Evolutionary conservation across 2,329 filamentous ascomycete genomes (phyloP), one percentile per base, ranked within the genome.

Genomic region (Periconia sp.): DNA sequence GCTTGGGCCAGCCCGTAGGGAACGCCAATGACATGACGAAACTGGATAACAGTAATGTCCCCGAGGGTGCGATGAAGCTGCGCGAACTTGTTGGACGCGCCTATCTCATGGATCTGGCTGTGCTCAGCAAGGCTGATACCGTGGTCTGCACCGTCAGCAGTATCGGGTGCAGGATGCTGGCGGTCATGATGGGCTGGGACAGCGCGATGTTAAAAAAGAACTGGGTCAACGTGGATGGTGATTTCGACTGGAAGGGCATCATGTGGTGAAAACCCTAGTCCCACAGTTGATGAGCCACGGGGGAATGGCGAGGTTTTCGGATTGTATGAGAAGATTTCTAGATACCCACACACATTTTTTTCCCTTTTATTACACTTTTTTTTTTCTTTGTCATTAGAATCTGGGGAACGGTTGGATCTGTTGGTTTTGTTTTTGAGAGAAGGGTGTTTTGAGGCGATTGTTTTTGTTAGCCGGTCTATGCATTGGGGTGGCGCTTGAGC

Each of bases 151-250:
- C 86, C 2, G 87, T 92, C 20, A 90, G 87, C 62, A 84, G 86
- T 57, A 71, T 75, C 15, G 78, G 71, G 3, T 96, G 91, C 70
- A 82, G 90, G 19, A 65, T 95, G 49, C 70, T 95, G 57, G 91
- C 84, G 2, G 90, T 96, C 41, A 92, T 95, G 87, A 85, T 94
- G 85, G 91, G 91, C 0, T 92, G 90, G 89, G 87, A 92, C 37
- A 59, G 60, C 23, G 70, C 66, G 42, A 58, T 72, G 46, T 77
- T 77, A 33, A 72, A 79, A 17, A 81, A 79, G 1, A 78, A 80
- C 43, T 95, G 91, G 89, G 79, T 85, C 54, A 95, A 95, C 73
- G 83, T 96, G 8, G 72, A 74, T 61, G 72, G 71, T 2, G 56
- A 61, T 41, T 74, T 74, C 61, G 66, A 72, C 10, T 74, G 72